phyloP scores from a whole-genome alignment of 1,284 basidiomycete species.

The Cerrena zonata region DNA sequence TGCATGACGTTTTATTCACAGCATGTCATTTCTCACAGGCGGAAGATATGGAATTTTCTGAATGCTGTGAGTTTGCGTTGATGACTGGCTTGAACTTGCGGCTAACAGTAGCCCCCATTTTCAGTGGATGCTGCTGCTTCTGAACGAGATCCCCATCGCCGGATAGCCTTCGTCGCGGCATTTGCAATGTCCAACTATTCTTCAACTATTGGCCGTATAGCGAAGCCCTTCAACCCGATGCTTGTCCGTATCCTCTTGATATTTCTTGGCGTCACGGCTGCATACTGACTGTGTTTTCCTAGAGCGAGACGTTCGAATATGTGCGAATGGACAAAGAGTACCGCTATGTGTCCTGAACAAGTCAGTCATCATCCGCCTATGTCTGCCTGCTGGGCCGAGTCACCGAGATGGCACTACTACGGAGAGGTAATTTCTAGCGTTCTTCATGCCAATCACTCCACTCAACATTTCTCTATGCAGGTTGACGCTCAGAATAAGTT shows the following conservation, averaged over 20 bases:
- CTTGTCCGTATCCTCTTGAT: slow-evolving; percentile 45
- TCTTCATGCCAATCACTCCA: neutral
- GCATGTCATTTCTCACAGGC: slow-evolving; percentile 39
- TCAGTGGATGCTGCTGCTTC: slow-evolving; percentile 79
- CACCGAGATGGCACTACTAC: slow-evolving; percentile 85
- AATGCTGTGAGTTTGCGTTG: slow-evolving; percentile 63
- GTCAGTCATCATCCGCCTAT: slow-evolving; percentile 96
- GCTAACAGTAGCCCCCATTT: slow-evolving; percentile 1
- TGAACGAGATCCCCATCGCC: slow-evolving; percentile 73
- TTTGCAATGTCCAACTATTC: slow-evolving; percentile 99
- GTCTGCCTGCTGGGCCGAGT: slow-evolving; percentile 93
- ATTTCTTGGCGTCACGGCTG: neutral
- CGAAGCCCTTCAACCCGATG: slow-evolving; percentile 95
- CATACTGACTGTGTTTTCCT: slow-evolving; percentile 11
- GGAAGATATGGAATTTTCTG: slow-evolving; percentile 94
- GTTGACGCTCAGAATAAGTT: slow-evolving; percentile 92
- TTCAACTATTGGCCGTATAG: slow-evolving; percentile 89
- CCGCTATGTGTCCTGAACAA: slow-evolving; percentile 90
- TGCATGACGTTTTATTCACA: neutral
- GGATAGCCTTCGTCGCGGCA: slow-evolving; percentile 90
- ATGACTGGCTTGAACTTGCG: neutral
- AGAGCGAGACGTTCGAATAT: slow-evolving; percentile 92
- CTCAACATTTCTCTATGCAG: slow-evolving; percentile 27
- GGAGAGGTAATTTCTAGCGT: slow-evolving; percentile 58
- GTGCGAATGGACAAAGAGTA: slow-evolving; percentile 84